Percentiles rank a stretch among this genome's conserved stretches.
Conservation (phyloP, 345 rosid species). For the Citrus mangshanensis region DNA sequence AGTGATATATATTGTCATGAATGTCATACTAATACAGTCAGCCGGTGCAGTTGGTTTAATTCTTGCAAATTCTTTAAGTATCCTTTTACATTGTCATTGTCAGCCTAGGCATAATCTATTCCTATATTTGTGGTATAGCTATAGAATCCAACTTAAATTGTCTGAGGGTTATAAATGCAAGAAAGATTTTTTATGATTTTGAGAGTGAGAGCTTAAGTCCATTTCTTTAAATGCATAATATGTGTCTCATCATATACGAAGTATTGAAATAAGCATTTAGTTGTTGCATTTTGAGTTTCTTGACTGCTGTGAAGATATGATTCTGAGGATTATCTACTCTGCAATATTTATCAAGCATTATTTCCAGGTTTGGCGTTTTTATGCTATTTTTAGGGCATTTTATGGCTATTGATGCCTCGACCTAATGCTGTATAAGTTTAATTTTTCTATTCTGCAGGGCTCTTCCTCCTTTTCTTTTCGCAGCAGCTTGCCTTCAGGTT, state of each 20-base stretch:
- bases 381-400: conserved; percentile 6
- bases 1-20: conserved; percentile 47
- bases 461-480: conserved; percentile 58
- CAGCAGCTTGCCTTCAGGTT: conserved; percentile 72
- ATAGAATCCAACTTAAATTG: not conserved
- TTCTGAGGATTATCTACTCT: conserved; percentile 71
- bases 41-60: conserved; percentile 90
- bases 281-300: conserved; percentile 24
- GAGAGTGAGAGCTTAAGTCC: not conserved
- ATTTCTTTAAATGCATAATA: not conserved
- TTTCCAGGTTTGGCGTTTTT: conserved; percentile 57
- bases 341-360: conserved; percentile 60
- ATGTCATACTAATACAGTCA: conserved; percentile 62
- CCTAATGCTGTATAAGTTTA: conserved; percentile 4
- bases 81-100: conserved; percentile 34
- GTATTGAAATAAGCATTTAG: not conserved
- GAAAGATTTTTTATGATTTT: not conserved
- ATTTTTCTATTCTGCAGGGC: conserved; percentile 34
- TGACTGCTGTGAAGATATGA: conserved; percentile 69
- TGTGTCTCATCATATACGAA: not conserved
- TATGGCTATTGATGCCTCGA: not conserved
- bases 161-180: not conserved
- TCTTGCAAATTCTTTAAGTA: conserved; percentile 84
- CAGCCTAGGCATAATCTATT: not conserved
- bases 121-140: not conserved